phyloP scores from a whole-genome alignment of 352 stramenopile genomes.

The Globisporangium parvum region DNA sequence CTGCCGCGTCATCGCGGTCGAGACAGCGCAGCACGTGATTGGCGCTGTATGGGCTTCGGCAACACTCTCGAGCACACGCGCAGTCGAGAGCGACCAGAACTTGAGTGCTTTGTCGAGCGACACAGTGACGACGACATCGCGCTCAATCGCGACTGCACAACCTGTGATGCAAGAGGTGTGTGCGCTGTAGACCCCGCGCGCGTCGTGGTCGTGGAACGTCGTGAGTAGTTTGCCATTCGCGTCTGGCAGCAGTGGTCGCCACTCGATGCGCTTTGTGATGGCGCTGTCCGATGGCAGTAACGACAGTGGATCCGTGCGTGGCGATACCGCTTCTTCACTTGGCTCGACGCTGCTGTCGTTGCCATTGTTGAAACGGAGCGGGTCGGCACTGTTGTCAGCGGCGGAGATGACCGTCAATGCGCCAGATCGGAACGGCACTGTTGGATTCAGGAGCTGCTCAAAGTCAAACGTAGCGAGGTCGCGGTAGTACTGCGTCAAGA shows the following conservation, averaged over 20 bases:
- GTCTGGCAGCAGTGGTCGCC: constrained; percentile 9
- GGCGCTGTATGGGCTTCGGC: constrained; percentile 34
- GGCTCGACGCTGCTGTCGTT: background rate
- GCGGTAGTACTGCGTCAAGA: constrained; percentile 18
- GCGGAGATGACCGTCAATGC: background rate
- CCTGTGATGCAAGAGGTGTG: constrained; percentile 44
- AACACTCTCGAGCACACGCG: constrained; percentile 29
- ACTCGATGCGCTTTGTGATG: constrained; percentile 1
- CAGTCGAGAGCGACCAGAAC: constrained; percentile 34
- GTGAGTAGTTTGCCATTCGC: constrained; percentile 15
- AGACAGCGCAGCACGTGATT: constrained; percentile 49
- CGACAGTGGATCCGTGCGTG: too few relatives aligned
- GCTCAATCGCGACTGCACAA: constrained; percentile 32
- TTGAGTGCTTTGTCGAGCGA: constrained; percentile 38
- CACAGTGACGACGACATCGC: constrained; percentile 40
- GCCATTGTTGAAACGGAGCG: background rate
- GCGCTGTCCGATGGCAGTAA: background rate
- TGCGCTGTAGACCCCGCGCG: constrained; percentile 27
- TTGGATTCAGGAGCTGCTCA: constrained; percentile 37
- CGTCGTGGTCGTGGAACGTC: constrained; percentile 17
- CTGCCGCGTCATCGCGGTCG: constrained; percentile 10
- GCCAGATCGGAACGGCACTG: background rate
- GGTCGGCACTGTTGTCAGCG: background rate
- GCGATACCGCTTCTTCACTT: background rate
- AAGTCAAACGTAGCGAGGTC: constrained; percentile 51